Conservation (phyloP, 1,139 yeast species). For the Hyphopichia pseudoburtonii region DNA sequence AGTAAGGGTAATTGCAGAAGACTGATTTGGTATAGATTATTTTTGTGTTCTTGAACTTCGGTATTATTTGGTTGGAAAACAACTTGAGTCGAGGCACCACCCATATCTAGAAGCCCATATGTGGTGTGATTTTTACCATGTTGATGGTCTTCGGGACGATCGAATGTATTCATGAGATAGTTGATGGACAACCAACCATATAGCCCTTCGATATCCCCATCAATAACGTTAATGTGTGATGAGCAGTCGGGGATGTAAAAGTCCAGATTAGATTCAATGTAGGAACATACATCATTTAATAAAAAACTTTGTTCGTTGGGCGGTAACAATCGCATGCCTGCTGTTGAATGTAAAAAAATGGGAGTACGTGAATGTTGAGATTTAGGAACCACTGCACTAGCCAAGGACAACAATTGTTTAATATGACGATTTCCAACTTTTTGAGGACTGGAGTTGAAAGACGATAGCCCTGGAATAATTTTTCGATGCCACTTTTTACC, state of each 20-base stretch:
- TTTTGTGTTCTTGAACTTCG: constrained; percentile 53
- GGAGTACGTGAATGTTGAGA: constrained; percentile 75
- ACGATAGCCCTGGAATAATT: constrained; percentile 67
- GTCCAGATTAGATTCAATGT: constrained; percentile 50
- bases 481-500: constrained; percentile 58
- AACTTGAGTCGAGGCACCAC: constrained; percentile 85
- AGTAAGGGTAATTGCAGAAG: constrained; percentile 39
- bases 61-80: constrained; percentile 70
- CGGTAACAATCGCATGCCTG: constrained; percentile 70
- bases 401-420: constrained; percentile 51
- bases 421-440: constrained; percentile 64
- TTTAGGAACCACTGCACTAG: constrained; percentile 60
- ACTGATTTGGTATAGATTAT: constrained; percentile 52
- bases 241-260: constrained; percentile 60
- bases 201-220: constrained; percentile 77
- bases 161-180: constrained; percentile 62
- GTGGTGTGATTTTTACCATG: constrained; percentile 58
- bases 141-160: constrained; percentile 45
- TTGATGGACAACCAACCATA: constrained; percentile 83
- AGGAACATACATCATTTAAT: constrained; percentile 54
- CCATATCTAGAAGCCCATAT: constrained; percentile 80
- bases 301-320: constrained; percentile 54
- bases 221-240: constrained; percentile 65
- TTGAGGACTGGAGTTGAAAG: constrained; percentile 50
- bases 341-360: constrained; percentile 75